Base-by-base conservation (phyloP, 495 filamentous ascomycete species). In the Staphylotrichum tortipilum region DNA sequence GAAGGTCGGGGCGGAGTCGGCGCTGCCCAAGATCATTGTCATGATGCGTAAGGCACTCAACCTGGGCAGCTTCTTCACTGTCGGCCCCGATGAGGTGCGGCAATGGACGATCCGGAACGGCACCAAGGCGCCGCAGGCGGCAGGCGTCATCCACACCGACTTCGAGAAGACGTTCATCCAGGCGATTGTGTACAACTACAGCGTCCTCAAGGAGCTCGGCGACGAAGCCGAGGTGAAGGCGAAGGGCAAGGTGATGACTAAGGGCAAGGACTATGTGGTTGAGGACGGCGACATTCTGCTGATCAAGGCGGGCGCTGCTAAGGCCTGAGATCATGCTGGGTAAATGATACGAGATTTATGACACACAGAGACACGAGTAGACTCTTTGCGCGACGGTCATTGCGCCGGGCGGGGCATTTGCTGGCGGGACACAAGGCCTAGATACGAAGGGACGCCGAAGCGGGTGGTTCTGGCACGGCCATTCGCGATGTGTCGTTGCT, bases 91-190 rank as follows among this genome's bases (percentile, higher is more conserved):
- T 63, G 94, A 99, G 73, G 94, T 99, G 46, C 80, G 94, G 52
- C 94, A 99, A 68, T 99, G 94, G 94, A 97, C 90, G 28, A 91
- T 99, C 64, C 80, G 94, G 35, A 90, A 90, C 64, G 89, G 89
- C 49, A 94, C 86, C 58, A 99, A 99, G 75, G 94, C 94, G 29
- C 94, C 94, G 15, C 86, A 90, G 63, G 92, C 94, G 37, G 92
- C 94, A 14, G 94, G 94, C 74, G 94, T 97, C 49, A 99, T 99
- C 58, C 94, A 99, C 72, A 86, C 84, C 48, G 94, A 99, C 64
- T 97, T 99, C 54, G 94, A 99, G 70, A 99, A 99, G 81, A 99
- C 94, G 0, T 99, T 99, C 72, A 99, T 99, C 58, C 94, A 99
- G 72, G 87, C 77, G 26, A 76, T 99, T 52, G 86, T 94, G 38